phyloP scores from a whole-genome alignment of 2,329 filamentous ascomycete species.

The Calonectria multiphialidica region DNA sequence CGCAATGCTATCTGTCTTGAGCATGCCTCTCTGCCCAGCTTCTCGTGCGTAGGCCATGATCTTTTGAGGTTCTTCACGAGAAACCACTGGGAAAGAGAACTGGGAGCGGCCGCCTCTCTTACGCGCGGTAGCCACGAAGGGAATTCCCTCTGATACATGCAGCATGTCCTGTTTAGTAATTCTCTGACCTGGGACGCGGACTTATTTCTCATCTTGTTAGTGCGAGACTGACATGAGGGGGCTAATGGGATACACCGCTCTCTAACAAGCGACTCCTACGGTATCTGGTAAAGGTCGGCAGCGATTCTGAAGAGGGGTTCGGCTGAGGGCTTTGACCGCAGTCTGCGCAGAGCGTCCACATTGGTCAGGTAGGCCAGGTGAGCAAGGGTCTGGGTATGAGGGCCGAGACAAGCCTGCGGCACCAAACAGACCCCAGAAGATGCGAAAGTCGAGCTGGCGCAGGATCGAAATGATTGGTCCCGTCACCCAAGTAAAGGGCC shows the following conservation, averaged over 20 bases:
- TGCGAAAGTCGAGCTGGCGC: slow-evolving; percentile 29
- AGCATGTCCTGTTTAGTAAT: neutral
- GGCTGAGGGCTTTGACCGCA: slow-evolving; percentile 15
- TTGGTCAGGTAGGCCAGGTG: slow-evolving; percentile 26
- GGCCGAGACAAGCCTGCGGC: slow-evolving; percentile 42
- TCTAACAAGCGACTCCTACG: slow-evolving; percentile 14
- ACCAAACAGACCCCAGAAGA: slow-evolving; percentile 35
- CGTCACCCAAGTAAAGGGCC: slow-evolving; percentile 28
- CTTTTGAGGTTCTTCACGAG: neutral
- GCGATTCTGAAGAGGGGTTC: slow-evolving; percentile 19
- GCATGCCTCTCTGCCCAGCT: neutral
- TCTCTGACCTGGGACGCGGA: neutral
- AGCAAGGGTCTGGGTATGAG: slow-evolving; percentile 40
- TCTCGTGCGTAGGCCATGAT: neutral
- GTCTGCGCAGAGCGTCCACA: slow-evolving; percentile 23
- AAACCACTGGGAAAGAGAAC: neutral
- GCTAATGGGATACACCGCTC: slow-evolving; percentile 18
- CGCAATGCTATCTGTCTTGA: slow-evolving; percentile 20
- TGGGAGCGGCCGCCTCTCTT: slow-evolving; percentile 7
- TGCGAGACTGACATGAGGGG: slow-evolving; percentile 10
- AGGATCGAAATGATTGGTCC: slow-evolving; percentile 39
- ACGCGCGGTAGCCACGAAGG: slow-evolving; percentile 3
- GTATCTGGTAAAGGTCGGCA: slow-evolving; percentile 16
- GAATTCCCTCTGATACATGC: neutral
- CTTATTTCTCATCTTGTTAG: slow-evolving; percentile 14